Conservation (phyloP, 202 grass and related monocot genomes). For the Zoysia matrella region DNA sequence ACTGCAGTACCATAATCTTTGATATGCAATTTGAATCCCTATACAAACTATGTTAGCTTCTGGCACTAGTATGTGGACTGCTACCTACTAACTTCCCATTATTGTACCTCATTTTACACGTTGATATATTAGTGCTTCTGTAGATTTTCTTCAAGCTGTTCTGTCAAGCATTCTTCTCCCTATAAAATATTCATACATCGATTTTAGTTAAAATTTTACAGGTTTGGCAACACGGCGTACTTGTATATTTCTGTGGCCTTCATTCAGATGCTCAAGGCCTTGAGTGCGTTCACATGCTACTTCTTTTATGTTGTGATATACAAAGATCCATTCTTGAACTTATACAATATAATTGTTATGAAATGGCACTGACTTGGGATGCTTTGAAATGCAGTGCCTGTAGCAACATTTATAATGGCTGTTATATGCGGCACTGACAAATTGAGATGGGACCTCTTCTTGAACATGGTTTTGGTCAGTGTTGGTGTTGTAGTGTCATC, state of each 20-base stretch:
- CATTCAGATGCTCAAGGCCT: slow-evolving; percentile 99
- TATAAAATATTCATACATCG: slow-evolving; percentile 8
- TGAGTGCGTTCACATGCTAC: slow-evolving; percentile 71
- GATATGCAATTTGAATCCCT: not conserved
- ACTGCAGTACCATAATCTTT: not conserved
- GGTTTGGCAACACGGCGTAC: slow-evolving; percentile 99
- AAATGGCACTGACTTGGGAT: slow-evolving; percentile 32
- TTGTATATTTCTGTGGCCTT: slow-evolving; percentile 98
- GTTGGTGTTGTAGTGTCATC: slow-evolving; percentile 97
- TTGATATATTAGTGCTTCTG: slow-evolving; percentile 4
- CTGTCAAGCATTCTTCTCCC: slow-evolving; percentile 16
- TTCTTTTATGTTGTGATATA: slow-evolving; percentile 16
- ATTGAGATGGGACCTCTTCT: slow-evolving; percentile 89
- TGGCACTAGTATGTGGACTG: not conserved
- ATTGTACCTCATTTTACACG: slow-evolving; percentile 15
- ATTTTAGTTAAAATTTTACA: slow-evolving; percentile 51
- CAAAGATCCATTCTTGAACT: slow-evolving; percentile 23
- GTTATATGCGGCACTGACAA: slow-evolving; percentile 96
- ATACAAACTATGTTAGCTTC: slow-evolving; percentile 20
- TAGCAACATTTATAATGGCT: slow-evolving; percentile 97
- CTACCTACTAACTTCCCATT: slow-evolving; percentile 13
- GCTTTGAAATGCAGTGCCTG: slow-evolving; percentile 83
- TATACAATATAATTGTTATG: slow-evolving; percentile 18
- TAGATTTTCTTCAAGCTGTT: not conserved
- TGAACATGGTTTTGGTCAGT: slow-evolving; percentile 98